Conservation (phyloP, 345 rosid genomes). For the Hibiscus mutabilis region DNA sequence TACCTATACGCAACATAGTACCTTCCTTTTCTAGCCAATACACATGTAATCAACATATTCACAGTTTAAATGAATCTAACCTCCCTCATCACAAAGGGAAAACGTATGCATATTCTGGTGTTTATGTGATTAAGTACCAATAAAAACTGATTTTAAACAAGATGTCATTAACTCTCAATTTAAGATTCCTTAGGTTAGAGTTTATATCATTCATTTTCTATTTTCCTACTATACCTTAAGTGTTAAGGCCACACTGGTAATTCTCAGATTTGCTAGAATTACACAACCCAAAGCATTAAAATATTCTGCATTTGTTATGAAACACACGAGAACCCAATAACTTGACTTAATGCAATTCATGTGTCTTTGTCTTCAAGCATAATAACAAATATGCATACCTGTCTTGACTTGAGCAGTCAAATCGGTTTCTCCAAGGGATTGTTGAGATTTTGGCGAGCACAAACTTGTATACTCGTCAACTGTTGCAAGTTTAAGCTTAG, state of each 20-base stretch:
- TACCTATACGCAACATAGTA: background rate
- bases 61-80: background rate
- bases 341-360: background rate
- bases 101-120: background rate
- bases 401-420: constrained; percentile 53
- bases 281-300: background rate
- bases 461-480: constrained; percentile 46
- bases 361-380: background rate
- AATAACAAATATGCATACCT: constrained; percentile 46
- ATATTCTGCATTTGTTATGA: background rate
- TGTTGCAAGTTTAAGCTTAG: constrained; percentile 74
- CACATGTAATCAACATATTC: background rate
- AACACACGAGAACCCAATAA: background rate
- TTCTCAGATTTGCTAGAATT: background rate
- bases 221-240: background rate
- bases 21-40: background rate
- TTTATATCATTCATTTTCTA: background rate
- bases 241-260: background rate
- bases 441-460: constrained; percentile 33
- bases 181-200: background rate
- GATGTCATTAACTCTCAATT: background rate
- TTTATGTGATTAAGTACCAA: background rate
- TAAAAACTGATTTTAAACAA: background rate
- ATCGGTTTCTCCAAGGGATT: constrained; percentile 41
- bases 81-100: background rate